Percentiles rank a stretch among this genome's conserved stretches.
phyloP scores from a whole-genome alignment of 2,329 filamentous ascomycete genomes.

The Neonectria ditissima region DNA sequence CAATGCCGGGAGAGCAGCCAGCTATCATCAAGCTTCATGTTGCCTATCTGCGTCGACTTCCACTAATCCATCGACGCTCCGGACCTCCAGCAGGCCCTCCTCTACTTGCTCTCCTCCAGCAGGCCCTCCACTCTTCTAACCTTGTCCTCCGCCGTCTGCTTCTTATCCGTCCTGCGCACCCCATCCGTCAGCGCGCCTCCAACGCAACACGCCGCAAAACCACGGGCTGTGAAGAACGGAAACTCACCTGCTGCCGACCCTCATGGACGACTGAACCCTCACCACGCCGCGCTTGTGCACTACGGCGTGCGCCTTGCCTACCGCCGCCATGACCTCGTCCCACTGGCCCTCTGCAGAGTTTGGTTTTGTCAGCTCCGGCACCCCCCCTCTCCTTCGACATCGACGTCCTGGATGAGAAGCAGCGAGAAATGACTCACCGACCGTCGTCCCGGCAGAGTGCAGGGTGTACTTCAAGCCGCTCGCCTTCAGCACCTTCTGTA shows the following conservation, averaged over 20 bases:
- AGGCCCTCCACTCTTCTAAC: slow-evolving; percentile 71
- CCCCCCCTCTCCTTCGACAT: too few species aligned
- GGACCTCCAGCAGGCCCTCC: not conserved
- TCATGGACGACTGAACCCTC: slow-evolving; percentile 89
- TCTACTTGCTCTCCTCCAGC: slow-evolving; percentile 46
- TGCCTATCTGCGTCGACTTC: slow-evolving; percentile 5
- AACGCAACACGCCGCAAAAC: too few species aligned
- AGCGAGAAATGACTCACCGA: slow-evolving; percentile 70
- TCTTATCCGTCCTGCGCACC: slow-evolving; percentile 80
- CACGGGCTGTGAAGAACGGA: too few species aligned
- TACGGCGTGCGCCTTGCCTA: slow-evolving; percentile 86
- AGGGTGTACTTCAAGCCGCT: slow-evolving; percentile 87
- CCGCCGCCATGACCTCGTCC: slow-evolving; percentile 86
- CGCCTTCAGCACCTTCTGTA: slow-evolving; percentile 85
- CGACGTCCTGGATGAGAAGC: not conserved
- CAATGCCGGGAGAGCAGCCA: not conserved
- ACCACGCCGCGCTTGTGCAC: slow-evolving; percentile 82
- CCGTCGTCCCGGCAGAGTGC: slow-evolving; percentile 93
- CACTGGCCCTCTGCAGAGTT: slow-evolving; percentile 81
- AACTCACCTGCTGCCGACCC: slow-evolving; percentile 80
- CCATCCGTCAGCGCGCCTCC: not conserved
- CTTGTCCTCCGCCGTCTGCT: slow-evolving; percentile 84
- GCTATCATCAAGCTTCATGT: not conserved
- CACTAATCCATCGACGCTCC: not conserved
- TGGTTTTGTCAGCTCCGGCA: slow-evolving; percentile 2